A percentile compares a stretch with the other conserved stretches of the same genome.
phyloP scores from a whole-genome alignment of 148 eudicot genomes.

The Tetragonia tetragonoides region DNA sequence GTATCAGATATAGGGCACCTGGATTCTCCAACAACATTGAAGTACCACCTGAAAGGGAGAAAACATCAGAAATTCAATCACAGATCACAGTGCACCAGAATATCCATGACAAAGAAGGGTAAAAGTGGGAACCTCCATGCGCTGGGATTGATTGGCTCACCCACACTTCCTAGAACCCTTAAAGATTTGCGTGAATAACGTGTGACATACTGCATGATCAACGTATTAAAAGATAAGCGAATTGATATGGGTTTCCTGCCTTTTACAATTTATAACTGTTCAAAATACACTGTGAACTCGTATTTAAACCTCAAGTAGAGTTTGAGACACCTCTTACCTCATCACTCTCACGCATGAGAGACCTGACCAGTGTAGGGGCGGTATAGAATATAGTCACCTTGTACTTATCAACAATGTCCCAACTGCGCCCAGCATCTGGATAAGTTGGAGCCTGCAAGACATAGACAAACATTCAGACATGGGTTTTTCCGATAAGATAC shows the following conservation, averaged over 20 bases:
- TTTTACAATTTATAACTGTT: too few relatives aligned
- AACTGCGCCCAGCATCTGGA: constrained; percentile 93
- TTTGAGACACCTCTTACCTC: constrained; percentile 50
- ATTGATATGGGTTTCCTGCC: too few relatives aligned
- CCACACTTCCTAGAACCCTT: constrained; percentile 96
- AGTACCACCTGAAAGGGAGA: constrained; percentile 70
- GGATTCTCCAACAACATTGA: constrained; percentile 85
- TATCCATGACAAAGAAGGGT: neutral
- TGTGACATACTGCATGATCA: constrained; percentile 67
- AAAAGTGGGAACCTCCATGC: constrained; percentile 79
- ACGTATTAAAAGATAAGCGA: constrained; percentile 9
- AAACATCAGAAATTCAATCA: neutral
- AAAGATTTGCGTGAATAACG: constrained; percentile 93
- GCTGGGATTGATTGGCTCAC: constrained; percentile 99
- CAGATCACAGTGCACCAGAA: constrained; percentile 8
- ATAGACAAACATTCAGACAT: neutral
- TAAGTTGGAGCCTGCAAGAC: constrained; percentile 82
- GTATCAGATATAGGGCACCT: constrained; percentile 97
- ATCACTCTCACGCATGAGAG: constrained; percentile 93
- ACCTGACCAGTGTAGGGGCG: constrained; percentile 92
- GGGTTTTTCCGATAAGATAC: too few relatives aligned
- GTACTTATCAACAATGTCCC: constrained; percentile 98
- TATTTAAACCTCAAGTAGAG: neutral
- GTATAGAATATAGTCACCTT: constrained; percentile 88
- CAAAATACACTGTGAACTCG: too few relatives aligned